Evolutionary conservation across 805 yeast species (phyloP).

Genomic region (Candida orba): DNA sequence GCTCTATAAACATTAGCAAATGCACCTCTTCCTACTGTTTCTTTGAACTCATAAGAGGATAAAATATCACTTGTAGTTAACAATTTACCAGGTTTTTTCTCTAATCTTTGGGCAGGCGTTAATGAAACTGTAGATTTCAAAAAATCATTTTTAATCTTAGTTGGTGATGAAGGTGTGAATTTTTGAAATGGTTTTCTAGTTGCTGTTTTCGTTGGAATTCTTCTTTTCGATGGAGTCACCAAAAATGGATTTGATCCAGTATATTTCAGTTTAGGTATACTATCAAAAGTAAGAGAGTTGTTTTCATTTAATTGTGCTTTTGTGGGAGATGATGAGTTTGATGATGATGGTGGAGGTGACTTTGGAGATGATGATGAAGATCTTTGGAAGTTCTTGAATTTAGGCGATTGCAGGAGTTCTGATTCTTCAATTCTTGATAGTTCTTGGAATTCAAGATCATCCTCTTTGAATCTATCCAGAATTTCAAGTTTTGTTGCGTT

Average conservation of each 20-base stretch:
- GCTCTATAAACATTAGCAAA: slow-evolving; percentile 84
- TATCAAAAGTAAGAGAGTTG: slow-evolving; percentile 8
- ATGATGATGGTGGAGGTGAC: slow-evolving; percentile 1
- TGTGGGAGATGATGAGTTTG: slow-evolving; percentile 9
- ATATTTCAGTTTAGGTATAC: slow-evolving; percentile 19
- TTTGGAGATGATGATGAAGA: slow-evolving; percentile 18
- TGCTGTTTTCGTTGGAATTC: slow-evolving; percentile 11
- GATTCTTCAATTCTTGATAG: slow-evolving; percentile 20
- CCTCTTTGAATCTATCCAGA: slow-evolving; percentile 21
- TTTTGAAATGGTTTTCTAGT: slow-evolving; percentile 6
- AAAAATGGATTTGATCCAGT: slow-evolving; percentile 9
- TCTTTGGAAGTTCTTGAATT: slow-evolving; percentile 20
- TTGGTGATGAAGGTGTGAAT: not conserved
- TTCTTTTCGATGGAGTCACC: slow-evolving; percentile 19
- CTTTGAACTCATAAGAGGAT: slow-evolving; percentile 43
- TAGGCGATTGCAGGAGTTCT: slow-evolving; percentile 22
- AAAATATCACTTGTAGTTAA: slow-evolving; percentile 20
- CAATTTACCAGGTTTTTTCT: slow-evolving; percentile 31
- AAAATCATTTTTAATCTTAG: not conserved
- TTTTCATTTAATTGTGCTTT: slow-evolving; percentile 14
- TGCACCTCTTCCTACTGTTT: slow-evolving; percentile 83
- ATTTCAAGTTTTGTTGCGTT: slow-evolving; percentile 13
- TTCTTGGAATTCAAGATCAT: slow-evolving; percentile 17
- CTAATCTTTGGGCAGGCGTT: slow-evolving; percentile 48
- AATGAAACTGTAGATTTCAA: slow-evolving; percentile 14